Evolutionary conservation across 2,329 filamentous ascomycete species (phyloP).

Genomic region (Hypoxylon sp.): DNA sequence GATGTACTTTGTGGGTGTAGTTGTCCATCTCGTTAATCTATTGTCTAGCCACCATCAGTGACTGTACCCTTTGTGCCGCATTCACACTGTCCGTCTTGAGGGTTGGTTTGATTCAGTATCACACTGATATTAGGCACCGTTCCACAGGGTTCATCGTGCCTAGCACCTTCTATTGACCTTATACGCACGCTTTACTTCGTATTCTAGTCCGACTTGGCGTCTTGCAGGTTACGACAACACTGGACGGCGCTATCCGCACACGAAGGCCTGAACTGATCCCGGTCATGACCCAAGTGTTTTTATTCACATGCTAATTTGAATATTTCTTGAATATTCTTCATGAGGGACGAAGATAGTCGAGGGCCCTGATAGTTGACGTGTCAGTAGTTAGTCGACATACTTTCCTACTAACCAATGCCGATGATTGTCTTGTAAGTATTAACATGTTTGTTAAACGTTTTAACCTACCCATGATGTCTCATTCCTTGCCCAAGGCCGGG

Average conservation of each 20-base stretch:
- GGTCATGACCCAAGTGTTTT: slow-evolving; percentile 2
- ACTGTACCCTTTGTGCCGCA: slow-evolving; percentile 36
- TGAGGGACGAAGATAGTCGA: not conserved
- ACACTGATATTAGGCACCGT: slow-evolving; percentile 31
- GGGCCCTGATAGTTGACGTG: not conserved
- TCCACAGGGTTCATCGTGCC: slow-evolving; percentile 30
- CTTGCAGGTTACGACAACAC: slow-evolving; percentile 38
- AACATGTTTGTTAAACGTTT: not conserved
- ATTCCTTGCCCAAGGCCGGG: not conserved
- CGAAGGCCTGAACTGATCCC: slow-evolving; percentile 22
- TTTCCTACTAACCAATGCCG: slow-evolving; percentile 1
- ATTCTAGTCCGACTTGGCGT: slow-evolving; percentile 40
- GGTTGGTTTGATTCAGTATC: slow-evolving; percentile 33
- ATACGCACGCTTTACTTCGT: slow-evolving; percentile 37
- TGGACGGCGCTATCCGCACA: slow-evolving; percentile 25
- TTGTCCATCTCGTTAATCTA: slow-evolving; percentile 1
- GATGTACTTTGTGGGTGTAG: not conserved
- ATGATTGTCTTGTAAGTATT: slow-evolving; percentile 9
- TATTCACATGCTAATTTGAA: slow-evolving; percentile 25
- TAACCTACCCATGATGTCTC: not conserved
- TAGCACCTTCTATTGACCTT: slow-evolving; percentile 29
- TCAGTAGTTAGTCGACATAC: slow-evolving; percentile 2
- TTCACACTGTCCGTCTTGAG: slow-evolving; percentile 32
- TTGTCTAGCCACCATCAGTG: slow-evolving; percentile 4
- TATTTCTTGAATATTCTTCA: not conserved